Evolutionary conservation across 306 rosid species (phyloP), one percentile per base, ranked within the genome.

Genomic region (Prunus mume): DNA sequence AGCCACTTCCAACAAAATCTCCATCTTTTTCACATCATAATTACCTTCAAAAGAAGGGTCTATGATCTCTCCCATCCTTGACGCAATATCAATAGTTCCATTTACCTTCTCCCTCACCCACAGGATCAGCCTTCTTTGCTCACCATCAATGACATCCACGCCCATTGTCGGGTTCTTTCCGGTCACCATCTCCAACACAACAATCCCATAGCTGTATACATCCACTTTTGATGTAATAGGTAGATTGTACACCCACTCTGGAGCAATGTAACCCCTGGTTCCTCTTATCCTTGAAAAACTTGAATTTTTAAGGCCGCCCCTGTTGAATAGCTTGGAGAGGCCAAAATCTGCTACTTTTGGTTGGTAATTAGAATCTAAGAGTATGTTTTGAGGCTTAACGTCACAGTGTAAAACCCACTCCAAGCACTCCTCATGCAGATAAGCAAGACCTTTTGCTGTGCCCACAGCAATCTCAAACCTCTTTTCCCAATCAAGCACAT

Each of bases 391-490:
- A 74, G 92, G 95, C 83, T 88, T 90, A 65, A 90, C 90, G 30
- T 90, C 95, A 38, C 90, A 90, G 20, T 88, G 95, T 24, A 90
- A 71, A 69, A 89, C 84, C 91, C 93, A 89, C 57, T 89, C 92
- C 83, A 86, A 79, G 66, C 93, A 89, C 58, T 85, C 89, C 0
- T 89, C 90, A 12, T 89, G 93, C 20, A 89, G 15, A 85, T 89
- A 89, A 55, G 87, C 83, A 19, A 89, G 56, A 30, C 87, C 90
- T 71, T 47, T 89, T 1, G 88, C 87, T 0, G 83, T 81, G 5
- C 93, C 90, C 3, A 83, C 6, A 6, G 93, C 89, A 73, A 89
- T 84, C 9, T 69, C 14, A 62, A 82, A 84, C 69, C 87, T 86
- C 66, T 52, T 83, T 11, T 41, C 14, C 88, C 93, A 86, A 3